These are phyloP conservation scores for Termitomyces sp. DNA, from an alignment of 768 basidiomycete genomes.

Conservation along the genomic window DNA sequence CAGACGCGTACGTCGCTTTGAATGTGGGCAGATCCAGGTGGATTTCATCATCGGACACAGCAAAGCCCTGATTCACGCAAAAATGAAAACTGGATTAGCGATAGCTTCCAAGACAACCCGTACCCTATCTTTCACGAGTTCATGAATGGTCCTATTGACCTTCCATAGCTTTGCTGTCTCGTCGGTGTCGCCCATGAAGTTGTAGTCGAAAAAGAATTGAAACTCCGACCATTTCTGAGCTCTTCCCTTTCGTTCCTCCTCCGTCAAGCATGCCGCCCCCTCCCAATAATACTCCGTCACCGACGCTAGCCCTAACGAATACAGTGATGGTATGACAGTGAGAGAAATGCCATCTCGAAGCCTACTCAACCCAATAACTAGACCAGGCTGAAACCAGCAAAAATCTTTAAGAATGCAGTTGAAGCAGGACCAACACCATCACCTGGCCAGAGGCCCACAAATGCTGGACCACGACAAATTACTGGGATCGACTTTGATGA, in stretches of 20 bases:
- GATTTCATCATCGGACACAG: conserved; percentile 92
- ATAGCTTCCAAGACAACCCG: conserved; percentile 21
- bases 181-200: conserved; percentile 63
- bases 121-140: conserved; percentile 94
- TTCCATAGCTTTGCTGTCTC: conserved; percentile 91
- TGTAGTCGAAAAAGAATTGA: conserved; percentile 31
- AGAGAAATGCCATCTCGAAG: conserved; percentile 6
- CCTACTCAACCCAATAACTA: conserved; percentile 21
- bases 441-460: conserved; percentile 33
- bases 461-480: conserved; percentile 61
- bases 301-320: conserved; percentile 42
- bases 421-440: conserved; percentile 52
- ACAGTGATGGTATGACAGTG: conserved; percentile 42
- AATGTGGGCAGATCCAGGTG: conserved; percentile 82
- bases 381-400: conserved; percentile 81
- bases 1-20: conserved; percentile 64
- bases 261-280: conserved; percentile 34
- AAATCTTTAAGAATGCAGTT: conserved; percentile 78
- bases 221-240: conserved; percentile 42
- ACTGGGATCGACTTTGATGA: conserved; percentile 92
- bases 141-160: conserved; percentile 93
- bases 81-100: conserved; percentile 19
- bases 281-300: conserved; percentile 24
- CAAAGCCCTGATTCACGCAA: conserved; percentile 65
- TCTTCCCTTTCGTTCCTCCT: background rate